These are phyloP conservation scores for Dysphania ambrosioides DNA, from an alignment of 148 eudicot genomes.

Conservation along the genomic window DNA sequence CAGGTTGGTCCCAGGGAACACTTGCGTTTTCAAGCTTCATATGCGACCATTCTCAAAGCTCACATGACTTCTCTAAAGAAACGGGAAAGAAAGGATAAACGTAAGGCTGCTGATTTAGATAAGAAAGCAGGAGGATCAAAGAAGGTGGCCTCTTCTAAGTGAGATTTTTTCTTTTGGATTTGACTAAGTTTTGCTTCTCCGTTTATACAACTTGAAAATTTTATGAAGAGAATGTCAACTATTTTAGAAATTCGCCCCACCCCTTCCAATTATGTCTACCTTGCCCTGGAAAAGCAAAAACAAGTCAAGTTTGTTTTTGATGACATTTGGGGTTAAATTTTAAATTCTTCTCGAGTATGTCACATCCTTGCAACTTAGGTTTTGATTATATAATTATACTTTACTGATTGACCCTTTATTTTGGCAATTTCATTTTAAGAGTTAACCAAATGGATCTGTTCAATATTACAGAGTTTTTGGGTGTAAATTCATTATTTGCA, in stretches of 20 bases:
- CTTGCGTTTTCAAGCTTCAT: conserved; percentile 87
- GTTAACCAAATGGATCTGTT: background rate
- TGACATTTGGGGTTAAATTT: background rate
- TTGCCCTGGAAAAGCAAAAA: background rate
- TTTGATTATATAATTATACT: background rate
- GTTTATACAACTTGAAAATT: conserved; percentile 10
- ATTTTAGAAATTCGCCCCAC: conserved; percentile 6
- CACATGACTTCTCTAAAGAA: conserved; percentile 91
- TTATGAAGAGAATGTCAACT: background rate
- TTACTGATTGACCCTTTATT: background rate
- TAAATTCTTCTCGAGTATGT: background rate
- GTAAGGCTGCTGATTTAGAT: conserved; percentile 58
- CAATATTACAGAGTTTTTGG: too few relatives aligned
- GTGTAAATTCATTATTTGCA: background rate
- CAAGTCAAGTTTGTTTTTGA: background rate
- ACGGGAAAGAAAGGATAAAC: conserved; percentile 84
- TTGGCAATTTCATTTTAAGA: background rate
- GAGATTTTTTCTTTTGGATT: background rate
- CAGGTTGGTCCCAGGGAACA: conserved; percentile 89
- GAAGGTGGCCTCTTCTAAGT: conserved; percentile 37
- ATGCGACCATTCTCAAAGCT: conserved; percentile 86
- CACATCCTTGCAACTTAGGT: background rate
- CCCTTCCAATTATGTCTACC: background rate
- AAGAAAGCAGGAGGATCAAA: conserved; percentile 41
- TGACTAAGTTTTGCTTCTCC: conserved; percentile 10